These are phyloP conservation scores for Crataegus laevigata DNA, from an alignment of 306 rosid genomes.

Conservation along the genomic window DNA sequence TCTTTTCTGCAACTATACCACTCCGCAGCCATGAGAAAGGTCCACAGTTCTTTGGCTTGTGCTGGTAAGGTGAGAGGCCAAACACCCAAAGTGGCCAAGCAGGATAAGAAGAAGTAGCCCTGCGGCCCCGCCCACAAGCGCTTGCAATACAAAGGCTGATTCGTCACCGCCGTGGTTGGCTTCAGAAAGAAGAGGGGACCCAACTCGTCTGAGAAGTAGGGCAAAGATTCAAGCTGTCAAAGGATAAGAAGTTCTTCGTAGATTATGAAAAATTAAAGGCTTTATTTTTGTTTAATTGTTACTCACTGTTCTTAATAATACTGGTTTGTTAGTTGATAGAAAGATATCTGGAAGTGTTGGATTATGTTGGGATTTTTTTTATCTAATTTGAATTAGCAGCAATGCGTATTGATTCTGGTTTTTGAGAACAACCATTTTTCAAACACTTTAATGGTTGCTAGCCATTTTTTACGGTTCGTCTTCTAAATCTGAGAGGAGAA, in stretches of 20 bases:
- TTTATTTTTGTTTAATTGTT: neutral
- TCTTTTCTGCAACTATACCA: no score
- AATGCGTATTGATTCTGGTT: no score
- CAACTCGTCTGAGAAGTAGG: conserved; percentile 28
- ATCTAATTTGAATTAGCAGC: neutral
- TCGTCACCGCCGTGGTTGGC: conserved; percentile 43
- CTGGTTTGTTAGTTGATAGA: neutral
- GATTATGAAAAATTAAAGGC: neutral
- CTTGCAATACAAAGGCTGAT: conserved; percentile 51
- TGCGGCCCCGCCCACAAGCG: conserved; percentile 48
- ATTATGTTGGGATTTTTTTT: neutral
- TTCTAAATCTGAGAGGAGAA: no score
- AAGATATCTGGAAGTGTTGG: neutral
- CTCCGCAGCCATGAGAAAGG: no score
- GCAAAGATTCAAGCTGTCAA: neutral
- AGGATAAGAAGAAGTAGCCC: conserved; percentile 50
- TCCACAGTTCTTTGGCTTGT: no score
- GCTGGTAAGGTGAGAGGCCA: conserved; percentile 52
- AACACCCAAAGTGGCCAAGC: conserved; percentile 49
- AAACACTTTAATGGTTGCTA: no score
- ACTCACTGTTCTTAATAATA: neutral
- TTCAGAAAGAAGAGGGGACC: conserved; percentile 32
- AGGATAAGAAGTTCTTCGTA: neutral
- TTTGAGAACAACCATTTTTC: no score
- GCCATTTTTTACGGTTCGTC: no score